A percentile compares a stretch with the other conserved stretches of the same genome.
Evolutionary conservation across 495 filamentous ascomycete species (phyloP).

Genomic region (Durotheca rogersii): DNA sequence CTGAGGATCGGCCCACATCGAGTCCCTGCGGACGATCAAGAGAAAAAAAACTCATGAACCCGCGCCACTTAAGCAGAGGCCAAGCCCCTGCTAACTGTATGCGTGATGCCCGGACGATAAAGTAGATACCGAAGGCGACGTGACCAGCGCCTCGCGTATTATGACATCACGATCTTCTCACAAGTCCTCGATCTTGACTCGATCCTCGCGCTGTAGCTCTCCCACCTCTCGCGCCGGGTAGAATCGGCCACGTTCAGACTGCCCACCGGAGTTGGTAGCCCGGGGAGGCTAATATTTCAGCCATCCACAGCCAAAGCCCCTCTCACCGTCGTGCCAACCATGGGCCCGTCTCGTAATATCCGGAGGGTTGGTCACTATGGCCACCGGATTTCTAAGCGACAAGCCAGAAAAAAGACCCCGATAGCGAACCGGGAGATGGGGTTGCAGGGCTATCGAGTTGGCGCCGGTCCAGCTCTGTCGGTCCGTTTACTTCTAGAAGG

Average conservation of each 20-base stretch:
- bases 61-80: no score
- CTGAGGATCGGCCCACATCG: no score
- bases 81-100: no score
- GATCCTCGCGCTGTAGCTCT: no score
- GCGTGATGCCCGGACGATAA: no score
- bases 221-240: conserved; percentile 1
- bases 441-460: conserved; percentile 15
- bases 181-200: background rate
- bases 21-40: no score
- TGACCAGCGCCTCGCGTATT: no score
- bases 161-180: background rate
- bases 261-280: conserved; percentile 12
- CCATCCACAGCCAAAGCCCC: background rate
- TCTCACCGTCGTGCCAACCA: background rate
- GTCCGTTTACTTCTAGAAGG: conserved; percentile 26
- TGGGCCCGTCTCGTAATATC: background rate
- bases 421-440: conserved; percentile 11
- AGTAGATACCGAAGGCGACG: no score
- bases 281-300: conserved; percentile 3
- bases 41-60: no score
- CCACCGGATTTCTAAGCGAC: conserved; percentile 20
- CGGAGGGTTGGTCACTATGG: conserved; percentile 9
- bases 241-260: background rate
- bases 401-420: conserved; percentile 6
- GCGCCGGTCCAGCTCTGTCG: conserved; percentile 14